Evolutionary conservation across 768 basidiomycete genomes (phyloP).

Genomic region (Kwoniella europaea): DNA sequence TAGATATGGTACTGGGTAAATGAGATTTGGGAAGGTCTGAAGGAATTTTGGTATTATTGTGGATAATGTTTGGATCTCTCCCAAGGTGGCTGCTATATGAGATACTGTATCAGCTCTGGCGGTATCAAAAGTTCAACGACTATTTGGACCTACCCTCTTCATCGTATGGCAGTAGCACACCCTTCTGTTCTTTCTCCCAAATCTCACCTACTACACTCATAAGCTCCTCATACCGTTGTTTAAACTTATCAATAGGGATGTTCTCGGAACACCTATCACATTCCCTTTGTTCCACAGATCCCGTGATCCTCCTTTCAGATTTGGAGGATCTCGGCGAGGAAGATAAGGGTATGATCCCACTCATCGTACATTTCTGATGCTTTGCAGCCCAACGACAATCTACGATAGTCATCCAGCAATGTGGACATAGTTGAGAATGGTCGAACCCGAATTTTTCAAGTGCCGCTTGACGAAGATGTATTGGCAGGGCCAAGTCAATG

Average conservation of each 20-base stretch:
- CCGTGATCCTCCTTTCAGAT: too few relatives aligned
- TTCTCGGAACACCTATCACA: background rate
- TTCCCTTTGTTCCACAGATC: background rate
- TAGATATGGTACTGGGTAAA: slow-evolving; percentile 2
- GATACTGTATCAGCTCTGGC: too few relatives aligned
- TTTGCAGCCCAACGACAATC: slow-evolving; percentile 1
- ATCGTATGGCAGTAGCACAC: background rate
- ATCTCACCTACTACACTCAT: background rate
- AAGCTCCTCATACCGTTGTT: background rate
- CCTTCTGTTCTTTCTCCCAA: background rate
- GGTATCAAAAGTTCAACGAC: too few relatives aligned
- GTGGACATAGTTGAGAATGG: background rate
- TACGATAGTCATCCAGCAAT: background rate
- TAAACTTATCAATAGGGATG: background rate
- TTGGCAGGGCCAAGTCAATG: background rate
- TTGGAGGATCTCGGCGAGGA: too few relatives aligned
- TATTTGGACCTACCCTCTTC: background rate
- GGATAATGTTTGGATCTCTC: background rate
- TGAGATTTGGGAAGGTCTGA: background rate
- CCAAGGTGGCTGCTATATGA: too few relatives aligned
- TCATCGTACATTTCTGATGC: background rate
- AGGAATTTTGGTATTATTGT: background rate
- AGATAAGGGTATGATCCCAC: background rate
- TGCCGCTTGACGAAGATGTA: background rate
- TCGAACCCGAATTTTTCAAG: slow-evolving; percentile 2